Base-by-base conservation (phyloP, 192 early-diverging fungal genomes). In the Lunasporangiospora selenospora region DNA sequence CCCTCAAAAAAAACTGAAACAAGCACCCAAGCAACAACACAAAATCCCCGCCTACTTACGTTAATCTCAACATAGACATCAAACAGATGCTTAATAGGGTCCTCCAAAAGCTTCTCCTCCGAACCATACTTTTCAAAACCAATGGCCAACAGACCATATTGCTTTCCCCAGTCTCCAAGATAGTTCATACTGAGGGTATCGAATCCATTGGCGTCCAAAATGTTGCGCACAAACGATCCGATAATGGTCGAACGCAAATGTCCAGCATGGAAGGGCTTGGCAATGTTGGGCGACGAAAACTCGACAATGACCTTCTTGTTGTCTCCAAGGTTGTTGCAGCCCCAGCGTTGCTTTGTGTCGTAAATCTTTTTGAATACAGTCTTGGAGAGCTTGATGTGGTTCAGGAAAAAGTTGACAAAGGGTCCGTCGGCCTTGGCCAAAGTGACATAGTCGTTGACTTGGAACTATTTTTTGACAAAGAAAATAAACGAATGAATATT, bases 81-180 rank as follows among this genome's bases (percentile, higher is more conserved):
- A 57, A 88, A 98, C 75, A 98, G 75, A 64, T 98, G 95, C 49
- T 86, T 86, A 49, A 96, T 98, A 10, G 96, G 93, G 67, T 98
- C 90, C 18, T 67, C 77, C 32, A 82, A 50, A 19, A 98, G 83
- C 60, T 86, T 70, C 54, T 93, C 86, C 58, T 97, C 95, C 38
- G 77, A 81, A 31, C 95, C 95, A 67, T 89, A 88, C 51, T 86
- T 87, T 53, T 81, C 81, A 75, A 87, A 97, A 55, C 95, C 96
- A 48, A 98, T 78, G 42, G 96, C 96, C 67, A 98, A 84, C 57
- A 97, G 80, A 62, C 95, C 98, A 71, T 95, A 99, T 82, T 98
- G 97, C 79, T 97, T 99, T 57, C 98, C 98, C 98, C 98, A 99
- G 77, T 99, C 97, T 54, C 98, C 98, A 31, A 99, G 81, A 77